A percentile compares a stretch with the other conserved stretches of the same genome.
phyloP scores from a whole-genome alignment of 352 stramenopile genomes.

The Phytopythium sindhum region DNA sequence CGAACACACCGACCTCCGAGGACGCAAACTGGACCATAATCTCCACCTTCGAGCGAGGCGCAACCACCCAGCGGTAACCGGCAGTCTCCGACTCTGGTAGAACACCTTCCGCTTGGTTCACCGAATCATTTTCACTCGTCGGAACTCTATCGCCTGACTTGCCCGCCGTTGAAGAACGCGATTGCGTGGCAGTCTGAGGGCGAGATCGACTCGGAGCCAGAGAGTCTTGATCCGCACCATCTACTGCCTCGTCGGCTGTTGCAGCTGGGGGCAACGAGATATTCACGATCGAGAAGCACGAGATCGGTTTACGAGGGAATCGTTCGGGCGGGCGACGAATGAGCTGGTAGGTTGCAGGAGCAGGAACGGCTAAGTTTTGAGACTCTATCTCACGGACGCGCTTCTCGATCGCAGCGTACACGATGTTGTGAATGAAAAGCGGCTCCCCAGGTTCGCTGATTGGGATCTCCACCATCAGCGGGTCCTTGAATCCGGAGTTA shows the following conservation, averaged over 20 bases:
- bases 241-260: neutral
- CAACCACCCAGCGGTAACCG: slow-evolving; percentile 73
- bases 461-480: slow-evolving; percentile 42
- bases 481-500: neutral
- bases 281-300: slow-evolving; percentile 40
- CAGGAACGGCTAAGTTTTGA: slow-evolving; percentile 57
- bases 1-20: slow-evolving; percentile 69
- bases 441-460: slow-evolving; percentile 43
- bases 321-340: slow-evolving; percentile 65
- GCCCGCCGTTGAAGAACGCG: slow-evolving; percentile 18
- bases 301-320: slow-evolving; percentile 51
- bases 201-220: neutral
- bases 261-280: neutral
- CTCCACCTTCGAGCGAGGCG: slow-evolving; percentile 42
- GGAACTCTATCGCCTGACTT: slow-evolving; percentile 10
- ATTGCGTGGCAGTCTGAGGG: neutral
- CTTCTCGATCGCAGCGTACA: slow-evolving; percentile 60
- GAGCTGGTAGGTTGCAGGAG: slow-evolving; percentile 68
- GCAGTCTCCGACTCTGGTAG: neutral
- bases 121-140: neutral
- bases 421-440: slow-evolving; percentile 49
- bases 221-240: neutral
- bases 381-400: slow-evolving; percentile 59
- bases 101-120: neutral
- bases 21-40: slow-evolving; percentile 85